A percentile compares a stretch with the other conserved stretches of the same genome.
Conservation (phyloP, 306 rosid species). For the Nissolia schottii region DNA sequence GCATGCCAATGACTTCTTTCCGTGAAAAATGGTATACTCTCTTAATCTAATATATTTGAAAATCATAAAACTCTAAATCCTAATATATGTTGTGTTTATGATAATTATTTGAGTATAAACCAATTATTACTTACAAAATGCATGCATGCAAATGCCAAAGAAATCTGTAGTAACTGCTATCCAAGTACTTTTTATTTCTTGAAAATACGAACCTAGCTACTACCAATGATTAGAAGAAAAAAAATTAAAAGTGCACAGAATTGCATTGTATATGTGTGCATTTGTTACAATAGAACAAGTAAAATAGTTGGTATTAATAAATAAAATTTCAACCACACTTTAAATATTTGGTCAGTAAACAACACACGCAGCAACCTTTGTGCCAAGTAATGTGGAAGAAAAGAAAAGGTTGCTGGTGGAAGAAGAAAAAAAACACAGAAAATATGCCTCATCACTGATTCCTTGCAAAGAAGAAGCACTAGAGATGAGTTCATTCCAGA, state of each 20-base stretch:
- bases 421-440: background rate
- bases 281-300: background rate
- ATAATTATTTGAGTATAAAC: too few relatives aligned
- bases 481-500: background rate
- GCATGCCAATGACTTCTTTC: too few relatives aligned
- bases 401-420: constrained; percentile 20
- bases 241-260: background rate
- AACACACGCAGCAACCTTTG: constrained; percentile 35
- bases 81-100: too few relatives aligned
- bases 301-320: constrained; percentile 12
- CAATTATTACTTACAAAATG: too few relatives aligned
- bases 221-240: background rate
- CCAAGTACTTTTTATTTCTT: background rate
- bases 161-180: background rate
- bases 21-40: too few relatives aligned
- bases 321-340: constrained; percentile 30
- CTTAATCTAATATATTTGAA: too few relatives aligned
- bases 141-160: background rate
- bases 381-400: constrained; percentile 34
- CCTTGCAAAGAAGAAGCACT: constrained; percentile 25
- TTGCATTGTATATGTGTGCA: background rate
- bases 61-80: too few relatives aligned
- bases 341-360: constrained; percentile 30
- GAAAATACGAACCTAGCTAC: background rate
- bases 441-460: constrained; percentile 26